Evolutionary conservation across 768 basidiomycete genomes (phyloP).

Genomic region (Pleurotus ostreatus): DNA sequence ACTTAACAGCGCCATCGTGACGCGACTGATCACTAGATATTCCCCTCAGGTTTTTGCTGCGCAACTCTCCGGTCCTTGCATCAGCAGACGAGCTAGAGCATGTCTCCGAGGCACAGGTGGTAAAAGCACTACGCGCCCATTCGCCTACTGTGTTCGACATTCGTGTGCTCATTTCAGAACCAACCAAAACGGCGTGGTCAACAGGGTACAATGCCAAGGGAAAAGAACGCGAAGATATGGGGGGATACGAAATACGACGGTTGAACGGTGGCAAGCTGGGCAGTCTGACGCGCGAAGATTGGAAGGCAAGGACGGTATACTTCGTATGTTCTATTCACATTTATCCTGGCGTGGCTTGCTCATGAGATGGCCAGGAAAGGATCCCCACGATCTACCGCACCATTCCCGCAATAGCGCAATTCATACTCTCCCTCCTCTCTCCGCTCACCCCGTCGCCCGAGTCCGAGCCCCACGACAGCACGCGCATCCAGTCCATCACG

Average conservation of each 20-base stretch:
- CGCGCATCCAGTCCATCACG: slow-evolving; percentile 46
- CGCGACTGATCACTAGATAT: slow-evolving; percentile 38
- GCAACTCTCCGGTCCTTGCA: slow-evolving; percentile 31
- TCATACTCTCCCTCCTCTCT: slow-evolving; percentile 34
- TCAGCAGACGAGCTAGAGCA: slow-evolving; percentile 14
- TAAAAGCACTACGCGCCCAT: slow-evolving; percentile 56
- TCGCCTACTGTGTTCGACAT: slow-evolving; percentile 48
- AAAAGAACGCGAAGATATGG: slow-evolving; percentile 25
- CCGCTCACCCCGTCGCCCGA: slow-evolving; percentile 5
- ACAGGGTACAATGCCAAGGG: slow-evolving; percentile 3
- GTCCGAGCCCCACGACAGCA: not conserved
- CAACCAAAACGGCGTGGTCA: slow-evolving; percentile 33
- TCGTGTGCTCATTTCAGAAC: slow-evolving; percentile 51
- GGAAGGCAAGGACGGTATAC: slow-evolving; percentile 66
- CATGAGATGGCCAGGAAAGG: slow-evolving; percentile 50
- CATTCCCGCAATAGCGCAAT: slow-evolving; percentile 43
- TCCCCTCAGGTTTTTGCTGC: slow-evolving; percentile 51
- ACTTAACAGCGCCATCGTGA: slow-evolving; percentile 3
- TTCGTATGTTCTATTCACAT: slow-evolving; percentile 41
- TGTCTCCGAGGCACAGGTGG: slow-evolving; percentile 29
- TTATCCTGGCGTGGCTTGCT: no score
- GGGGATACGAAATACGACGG: slow-evolving; percentile 65
- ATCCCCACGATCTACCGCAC: slow-evolving; percentile 55
- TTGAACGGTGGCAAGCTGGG: slow-evolving; percentile 31
- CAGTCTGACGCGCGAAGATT: slow-evolving; percentile 35